Conservation (phyloP, 768 basidiomycete genomes). For the Nevesoporus exiguus region DNA sequence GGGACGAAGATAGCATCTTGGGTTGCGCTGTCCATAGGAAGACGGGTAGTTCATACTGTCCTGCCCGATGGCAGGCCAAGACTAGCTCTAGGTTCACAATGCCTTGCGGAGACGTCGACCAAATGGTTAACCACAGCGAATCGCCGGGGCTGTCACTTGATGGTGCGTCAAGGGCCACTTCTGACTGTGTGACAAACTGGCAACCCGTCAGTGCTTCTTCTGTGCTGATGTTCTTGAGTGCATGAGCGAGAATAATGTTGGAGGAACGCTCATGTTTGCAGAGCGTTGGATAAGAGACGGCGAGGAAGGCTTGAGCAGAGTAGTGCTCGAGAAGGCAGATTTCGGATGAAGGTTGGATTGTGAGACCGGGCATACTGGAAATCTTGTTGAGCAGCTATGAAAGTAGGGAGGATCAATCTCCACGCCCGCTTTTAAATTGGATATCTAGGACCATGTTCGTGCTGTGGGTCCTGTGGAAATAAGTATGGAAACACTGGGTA, state of each 20-base stretch:
- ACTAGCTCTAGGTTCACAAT: constrained; percentile 39
- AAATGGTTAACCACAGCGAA: constrained; percentile 50
- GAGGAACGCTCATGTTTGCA: constrained; percentile 44
- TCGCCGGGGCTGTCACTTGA: constrained; percentile 21
- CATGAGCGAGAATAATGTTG: constrained; percentile 52
- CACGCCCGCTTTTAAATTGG: constrained; percentile 8
- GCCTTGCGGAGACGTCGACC: constrained; percentile 35
- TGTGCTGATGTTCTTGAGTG: constrained; percentile 39
- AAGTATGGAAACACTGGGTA: constrained; percentile 10
- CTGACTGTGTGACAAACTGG: constrained; percentile 34
- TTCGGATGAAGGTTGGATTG: constrained; percentile 15
- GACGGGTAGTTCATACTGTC: constrained; percentile 47
- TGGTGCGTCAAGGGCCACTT: constrained; percentile 29
- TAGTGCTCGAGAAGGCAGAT: constrained; percentile 38
- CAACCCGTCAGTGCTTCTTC: constrained; percentile 38
- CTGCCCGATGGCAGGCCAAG: constrained; percentile 45
- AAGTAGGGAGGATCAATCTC: background rate
- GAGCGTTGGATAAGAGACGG: constrained; percentile 40
- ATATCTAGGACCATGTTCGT: background rate
- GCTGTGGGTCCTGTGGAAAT: constrained; percentile 24
- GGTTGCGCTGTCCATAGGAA: constrained; percentile 46
- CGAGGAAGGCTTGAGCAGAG: constrained; percentile 40
- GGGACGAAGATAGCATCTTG: constrained; percentile 22
- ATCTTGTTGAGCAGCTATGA: background rate
- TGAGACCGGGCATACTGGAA: constrained; percentile 31